Conservation (phyloP, 176 grass and related monocot species). For the Lolium rigidum region DNA sequence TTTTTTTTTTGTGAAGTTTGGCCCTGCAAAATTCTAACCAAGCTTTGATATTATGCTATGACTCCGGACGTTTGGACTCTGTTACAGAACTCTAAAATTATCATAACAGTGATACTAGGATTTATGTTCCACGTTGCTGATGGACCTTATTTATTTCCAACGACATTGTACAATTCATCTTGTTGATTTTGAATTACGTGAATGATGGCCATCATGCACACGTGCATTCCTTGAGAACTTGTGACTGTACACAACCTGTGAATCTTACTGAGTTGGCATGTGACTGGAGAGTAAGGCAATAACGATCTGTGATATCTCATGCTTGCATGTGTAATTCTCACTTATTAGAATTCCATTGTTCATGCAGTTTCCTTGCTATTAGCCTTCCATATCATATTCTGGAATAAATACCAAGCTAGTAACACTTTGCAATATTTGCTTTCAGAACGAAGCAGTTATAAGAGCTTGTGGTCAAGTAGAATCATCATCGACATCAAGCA, state of each 20-base stretch:
- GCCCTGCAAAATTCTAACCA: constrained; percentile 8
- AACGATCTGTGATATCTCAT: neutral
- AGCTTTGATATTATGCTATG: neutral
- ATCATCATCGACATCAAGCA: constrained; percentile 29
- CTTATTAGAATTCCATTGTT: neutral
- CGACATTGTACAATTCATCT: neutral
- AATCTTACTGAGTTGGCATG: neutral
- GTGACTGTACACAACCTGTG: neutral
- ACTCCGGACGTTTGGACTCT: neutral
- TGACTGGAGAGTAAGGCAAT: neutral
- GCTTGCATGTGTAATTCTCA: neutral
- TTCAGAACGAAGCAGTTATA: constrained; percentile 63
- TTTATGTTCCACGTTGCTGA: constrained; percentile 5
- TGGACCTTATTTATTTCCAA: neutral
- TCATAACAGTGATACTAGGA: neutral
- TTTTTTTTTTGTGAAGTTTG: neutral
- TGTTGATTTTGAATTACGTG: neutral
- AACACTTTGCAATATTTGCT: constrained; percentile 15
- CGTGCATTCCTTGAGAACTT: neutral
- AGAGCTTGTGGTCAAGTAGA: constrained; percentile 49
- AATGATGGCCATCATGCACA: neutral
- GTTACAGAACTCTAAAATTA: neutral
- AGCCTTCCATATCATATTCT: neutral
- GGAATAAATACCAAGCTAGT: neutral
- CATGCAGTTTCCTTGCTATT: neutral